A percentile compares a stretch with the other conserved stretches of the same genome.
These are phyloP conservation scores for Beta macrorhiza DNA, from an alignment of 179 eudicot species.

Conservation along the genomic window DNA sequence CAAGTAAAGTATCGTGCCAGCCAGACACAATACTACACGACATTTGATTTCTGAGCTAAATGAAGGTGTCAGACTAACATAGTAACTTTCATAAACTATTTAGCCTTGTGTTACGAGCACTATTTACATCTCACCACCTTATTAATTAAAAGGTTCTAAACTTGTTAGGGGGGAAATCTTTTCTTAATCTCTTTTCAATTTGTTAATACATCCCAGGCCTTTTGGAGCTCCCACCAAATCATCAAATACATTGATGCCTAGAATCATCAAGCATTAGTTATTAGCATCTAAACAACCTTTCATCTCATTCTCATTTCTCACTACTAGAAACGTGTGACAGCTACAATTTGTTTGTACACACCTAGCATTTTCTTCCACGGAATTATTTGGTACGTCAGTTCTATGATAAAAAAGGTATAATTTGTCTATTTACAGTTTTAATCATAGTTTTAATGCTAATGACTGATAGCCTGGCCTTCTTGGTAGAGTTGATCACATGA, in stretches of 20 bases:
- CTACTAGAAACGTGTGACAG: conserved; percentile 21
- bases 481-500: conserved; percentile 18
- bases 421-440: conserved; percentile 9
- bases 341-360: conserved; percentile 12
- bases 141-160: too few species aligned
- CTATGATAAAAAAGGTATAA: conserved; percentile 12
- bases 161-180: too few species aligned
- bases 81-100: too few species aligned
- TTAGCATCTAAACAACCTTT: not conserved
- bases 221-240: not conserved
- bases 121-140: too few species aligned
- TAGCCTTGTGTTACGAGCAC: not conserved
- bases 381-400: conserved; percentile 7
- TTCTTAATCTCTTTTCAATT: too few species aligned
- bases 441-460: not conserved
- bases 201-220: too few species aligned
- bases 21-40: too few species aligned
- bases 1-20: too few species aligned
- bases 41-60: too few species aligned
- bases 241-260: not conserved
- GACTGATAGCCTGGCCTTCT: too few species aligned
- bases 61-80: too few species aligned
- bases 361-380: conserved; percentile 3
- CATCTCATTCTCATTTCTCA: not conserved
- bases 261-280: not conserved